These are phyloP conservation scores for Malus asiatica DNA, from an alignment of 306 rosid genomes.

Conservation along the genomic window DNA sequence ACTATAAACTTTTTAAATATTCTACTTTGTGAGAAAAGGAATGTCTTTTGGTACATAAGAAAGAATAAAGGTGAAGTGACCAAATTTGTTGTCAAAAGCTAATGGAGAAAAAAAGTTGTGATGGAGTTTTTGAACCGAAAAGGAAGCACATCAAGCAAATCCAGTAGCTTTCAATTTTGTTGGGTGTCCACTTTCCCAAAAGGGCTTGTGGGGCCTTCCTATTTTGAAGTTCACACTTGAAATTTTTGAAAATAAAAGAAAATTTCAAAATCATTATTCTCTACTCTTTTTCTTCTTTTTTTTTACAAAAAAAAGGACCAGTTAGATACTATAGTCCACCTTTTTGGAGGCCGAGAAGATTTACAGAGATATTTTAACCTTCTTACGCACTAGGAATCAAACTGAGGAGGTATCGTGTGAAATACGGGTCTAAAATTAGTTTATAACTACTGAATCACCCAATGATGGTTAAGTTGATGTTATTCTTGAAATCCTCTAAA, in stretches of 20 bases:
- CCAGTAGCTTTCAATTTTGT: background rate
- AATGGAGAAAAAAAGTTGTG: background rate
- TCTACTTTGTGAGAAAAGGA: background rate
- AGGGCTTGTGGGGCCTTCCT: too few species aligned
- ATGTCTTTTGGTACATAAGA: background rate
- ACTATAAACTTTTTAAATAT: background rate
- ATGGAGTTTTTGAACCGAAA: background rate
- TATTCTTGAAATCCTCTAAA: too few species aligned
- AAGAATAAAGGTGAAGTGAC: background rate
- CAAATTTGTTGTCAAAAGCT: background rate
- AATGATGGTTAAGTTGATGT: too few species aligned
- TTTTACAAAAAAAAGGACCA: too few species aligned
- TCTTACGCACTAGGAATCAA: too few species aligned
- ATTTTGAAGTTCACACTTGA: too few species aligned
- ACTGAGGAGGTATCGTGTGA: fast-evolving
- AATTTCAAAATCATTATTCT: too few species aligned
- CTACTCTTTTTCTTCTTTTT: too few species aligned
- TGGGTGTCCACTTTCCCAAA: background rate
- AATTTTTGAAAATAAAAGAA: too few species aligned
- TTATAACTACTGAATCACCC: too few species aligned
- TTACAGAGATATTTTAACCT: fast-evolving
- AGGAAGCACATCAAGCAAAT: background rate
- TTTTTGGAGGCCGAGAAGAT: too few species aligned
- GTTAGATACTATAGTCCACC: too few species aligned
- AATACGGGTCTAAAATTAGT: fast-evolving